A percentile compares a stretch with the other conserved stretches of the same genome.
Evolutionary conservation across 257 asterid species (phyloP).

Genomic region (Phtheirospermum japonicum): DNA sequence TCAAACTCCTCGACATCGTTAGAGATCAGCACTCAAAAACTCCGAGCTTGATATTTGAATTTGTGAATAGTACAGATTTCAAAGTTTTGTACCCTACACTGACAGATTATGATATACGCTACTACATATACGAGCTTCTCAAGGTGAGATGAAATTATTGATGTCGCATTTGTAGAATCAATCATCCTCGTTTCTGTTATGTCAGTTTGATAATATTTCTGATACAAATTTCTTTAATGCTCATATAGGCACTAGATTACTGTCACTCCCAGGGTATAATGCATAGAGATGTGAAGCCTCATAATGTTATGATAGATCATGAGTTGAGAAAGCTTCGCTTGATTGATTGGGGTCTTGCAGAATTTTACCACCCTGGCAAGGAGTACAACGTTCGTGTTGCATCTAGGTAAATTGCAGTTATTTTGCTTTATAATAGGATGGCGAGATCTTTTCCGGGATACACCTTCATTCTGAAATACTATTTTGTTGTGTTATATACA

Average conservation of each 20-base stretch:
- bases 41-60: constrained; percentile 78
- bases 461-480: no score
- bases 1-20: constrained; percentile 71
- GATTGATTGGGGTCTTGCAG: constrained; percentile 74
- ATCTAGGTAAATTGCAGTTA: constrained; percentile 46
- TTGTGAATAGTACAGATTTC: constrained; percentile 79
- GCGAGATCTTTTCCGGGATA: constrained; percentile 11
- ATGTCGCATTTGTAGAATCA: constrained; percentile 3
- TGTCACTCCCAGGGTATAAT: constrained; percentile 60
- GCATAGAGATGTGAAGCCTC: constrained; percentile 79
- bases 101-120: constrained; percentile 78
- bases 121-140: constrained; percentile 79
- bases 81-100: constrained; percentile 73
- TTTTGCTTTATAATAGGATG: constrained; percentile 5
- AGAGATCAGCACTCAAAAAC: constrained; percentile 81
- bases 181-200: neutral
- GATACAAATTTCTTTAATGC: constrained; percentile 13
- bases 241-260: constrained; percentile 67
- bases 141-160: constrained; percentile 47
- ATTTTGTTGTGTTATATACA: neutral
- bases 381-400: constrained; percentile 86
- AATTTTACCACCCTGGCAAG: constrained; percentile 66
- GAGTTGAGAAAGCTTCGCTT: constrained; percentile 74
- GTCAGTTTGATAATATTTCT: neutral
- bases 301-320: constrained; percentile 85